A percentile compares a stretch with the other conserved stretches of the same genome.
phyloP scores from a whole-genome alignment of 2,329 filamentous ascomycete genomes.

The Aaosphaeria pasadenensis region DNA sequence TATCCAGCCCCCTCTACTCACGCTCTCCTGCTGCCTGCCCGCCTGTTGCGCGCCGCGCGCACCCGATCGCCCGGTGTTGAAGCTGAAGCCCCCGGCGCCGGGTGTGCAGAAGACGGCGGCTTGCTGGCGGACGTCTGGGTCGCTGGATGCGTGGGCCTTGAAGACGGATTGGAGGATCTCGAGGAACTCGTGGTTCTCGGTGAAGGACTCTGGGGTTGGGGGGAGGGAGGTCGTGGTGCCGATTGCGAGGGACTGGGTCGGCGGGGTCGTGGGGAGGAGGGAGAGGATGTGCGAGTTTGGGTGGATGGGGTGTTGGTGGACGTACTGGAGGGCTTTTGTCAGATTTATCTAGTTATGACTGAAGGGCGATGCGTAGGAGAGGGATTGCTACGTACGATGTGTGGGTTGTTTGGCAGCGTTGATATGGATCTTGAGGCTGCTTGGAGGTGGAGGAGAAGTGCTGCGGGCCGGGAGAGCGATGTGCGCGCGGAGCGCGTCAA shows the following conservation, averaged over 20 bases:
- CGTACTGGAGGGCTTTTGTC: slow-evolving; percentile 41
- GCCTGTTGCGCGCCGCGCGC: slow-evolving; percentile 59
- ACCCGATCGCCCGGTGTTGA: slow-evolving; percentile 44
- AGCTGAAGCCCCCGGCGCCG: slow-evolving; percentile 52
- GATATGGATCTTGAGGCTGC: slow-evolving; percentile 20
- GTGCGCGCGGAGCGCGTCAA: no score
- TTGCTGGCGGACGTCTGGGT: slow-evolving; percentile 57
- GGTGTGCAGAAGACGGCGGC: slow-evolving; percentile 60
- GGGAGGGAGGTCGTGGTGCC: slow-evolving; percentile 55
- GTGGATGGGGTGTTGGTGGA: slow-evolving; percentile 45
- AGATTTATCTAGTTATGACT: no score
- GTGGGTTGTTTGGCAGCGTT: slow-evolving; percentile 44
- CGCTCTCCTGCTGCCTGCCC: slow-evolving; percentile 48
- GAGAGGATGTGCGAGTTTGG: slow-evolving; percentile 49
- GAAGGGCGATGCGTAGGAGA: not conserved
- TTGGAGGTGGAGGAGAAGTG: no score
- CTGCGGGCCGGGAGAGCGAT: no score
- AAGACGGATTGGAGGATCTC: slow-evolving; percentile 56
- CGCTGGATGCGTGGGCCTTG: slow-evolving; percentile 51
- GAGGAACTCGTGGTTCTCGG: slow-evolving; percentile 56
- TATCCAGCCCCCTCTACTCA: slow-evolving; percentile 55
- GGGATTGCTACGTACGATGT: slow-evolving; percentile 30
- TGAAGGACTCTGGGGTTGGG: slow-evolving; percentile 55
- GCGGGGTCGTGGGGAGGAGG: slow-evolving; percentile 55
- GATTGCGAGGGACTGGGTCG: slow-evolving; percentile 52